phyloP scores from a whole-genome alignment of 257 asterid genomes.

The Jasminum sambac region DNA sequence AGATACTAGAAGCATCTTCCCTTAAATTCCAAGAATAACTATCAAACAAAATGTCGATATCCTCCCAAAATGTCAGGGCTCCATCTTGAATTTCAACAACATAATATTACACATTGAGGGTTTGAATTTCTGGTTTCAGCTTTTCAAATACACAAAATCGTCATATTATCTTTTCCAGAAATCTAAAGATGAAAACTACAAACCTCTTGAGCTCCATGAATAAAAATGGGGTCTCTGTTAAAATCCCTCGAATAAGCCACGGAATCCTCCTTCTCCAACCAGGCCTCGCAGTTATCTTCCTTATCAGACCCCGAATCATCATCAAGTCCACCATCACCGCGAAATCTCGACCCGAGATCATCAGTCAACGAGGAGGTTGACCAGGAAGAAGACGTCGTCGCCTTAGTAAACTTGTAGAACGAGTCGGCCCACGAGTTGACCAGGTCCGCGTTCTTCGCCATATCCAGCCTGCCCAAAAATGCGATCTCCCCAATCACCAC shows the following conservation, averaged over 20 bases:
- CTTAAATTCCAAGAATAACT: background rate
- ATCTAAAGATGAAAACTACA: background rate
- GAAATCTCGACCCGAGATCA: constrained; percentile 21
- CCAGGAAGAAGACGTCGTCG: constrained; percentile 25
- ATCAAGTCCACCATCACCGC: background rate
- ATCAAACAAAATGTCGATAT: background rate
- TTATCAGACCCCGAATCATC: constrained; percentile 27
- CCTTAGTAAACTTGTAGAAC: constrained; percentile 61
- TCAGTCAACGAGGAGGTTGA: constrained; percentile 19
- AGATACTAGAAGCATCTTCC: background rate
- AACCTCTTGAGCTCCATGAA: constrained; percentile 68
- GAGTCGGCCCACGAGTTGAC: constrained; percentile 95
- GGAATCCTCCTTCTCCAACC: constrained; percentile 83
- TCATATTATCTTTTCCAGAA: background rate
- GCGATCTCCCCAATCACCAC: constrained; percentile 85
- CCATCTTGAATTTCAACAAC: background rate
- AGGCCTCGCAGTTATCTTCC: constrained; percentile 57
- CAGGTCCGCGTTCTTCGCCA: constrained; percentile 72
- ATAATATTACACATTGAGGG: background rate
- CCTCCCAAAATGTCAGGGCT: background rate
- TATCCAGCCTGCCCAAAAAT: constrained; percentile 72
- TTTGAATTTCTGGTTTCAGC: background rate
- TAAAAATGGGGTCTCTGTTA: constrained; percentile 53
- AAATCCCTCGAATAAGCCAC: constrained; percentile 76
- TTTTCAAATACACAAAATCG: background rate